phyloP scores from a whole-genome alignment of 495 filamentous ascomycete genomes.

The Penicillium coprophilum region DNA sequence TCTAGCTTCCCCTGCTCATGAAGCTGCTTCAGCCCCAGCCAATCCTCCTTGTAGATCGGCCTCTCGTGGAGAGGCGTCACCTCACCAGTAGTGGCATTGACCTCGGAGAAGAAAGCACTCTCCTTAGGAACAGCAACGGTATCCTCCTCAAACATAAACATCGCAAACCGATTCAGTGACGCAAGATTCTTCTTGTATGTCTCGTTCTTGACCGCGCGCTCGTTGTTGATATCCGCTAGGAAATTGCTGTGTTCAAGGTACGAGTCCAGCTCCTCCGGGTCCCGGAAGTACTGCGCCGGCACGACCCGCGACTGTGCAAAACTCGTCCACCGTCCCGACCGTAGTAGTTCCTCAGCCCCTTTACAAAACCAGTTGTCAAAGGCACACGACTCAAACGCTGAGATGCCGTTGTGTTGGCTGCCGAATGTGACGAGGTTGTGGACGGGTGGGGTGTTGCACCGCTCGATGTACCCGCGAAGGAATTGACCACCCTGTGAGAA shows the following conservation, averaged over 20 bases:
- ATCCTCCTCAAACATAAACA: constrained; percentile 91
- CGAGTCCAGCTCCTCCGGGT: constrained; percentile 63
- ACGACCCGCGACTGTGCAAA: constrained; percentile 78
- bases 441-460: constrained; percentile 81
- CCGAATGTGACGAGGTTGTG: constrained; percentile 87
- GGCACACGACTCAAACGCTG: constrained; percentile 68
- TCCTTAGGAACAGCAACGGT: constrained; percentile 85
- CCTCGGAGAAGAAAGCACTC: constrained; percentile 86
- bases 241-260: constrained; percentile 88
- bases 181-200: constrained; percentile 71
- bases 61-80: constrained; percentile 69
- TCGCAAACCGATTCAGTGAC: constrained; percentile 72
- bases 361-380: constrained; percentile 76
- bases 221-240: constrained; percentile 98
- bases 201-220: constrained; percentile 70
- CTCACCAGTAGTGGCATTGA: constrained; percentile 64
- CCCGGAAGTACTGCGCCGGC: constrained; percentile 93
- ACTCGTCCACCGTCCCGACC: constrained; percentile 68
- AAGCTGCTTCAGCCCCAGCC: constrained; percentile 80
- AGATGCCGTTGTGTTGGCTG: constrained; percentile 91
- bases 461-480: constrained; percentile 86
- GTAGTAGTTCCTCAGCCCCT: constrained; percentile 69
- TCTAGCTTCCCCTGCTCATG: constrained; percentile 77
- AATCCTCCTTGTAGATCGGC: constrained; percentile 83
- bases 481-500: constrained; percentile 98